These are phyloP conservation scores for Colletotrichum lupini DNA, from an alignment of 2,329 filamentous ascomycete species.

Conservation along the genomic window DNA sequence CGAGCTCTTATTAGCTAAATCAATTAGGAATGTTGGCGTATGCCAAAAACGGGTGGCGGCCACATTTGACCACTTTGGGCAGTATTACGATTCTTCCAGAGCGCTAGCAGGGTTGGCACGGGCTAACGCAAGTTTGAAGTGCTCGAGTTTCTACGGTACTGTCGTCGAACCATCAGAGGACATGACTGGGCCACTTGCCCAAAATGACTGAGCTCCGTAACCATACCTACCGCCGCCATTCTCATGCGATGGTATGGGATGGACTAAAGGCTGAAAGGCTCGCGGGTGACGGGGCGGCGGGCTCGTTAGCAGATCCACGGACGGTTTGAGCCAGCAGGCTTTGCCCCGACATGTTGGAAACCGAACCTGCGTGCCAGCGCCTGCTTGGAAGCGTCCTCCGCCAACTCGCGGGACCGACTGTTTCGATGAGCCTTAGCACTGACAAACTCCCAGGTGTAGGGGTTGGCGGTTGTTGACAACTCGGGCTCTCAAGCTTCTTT, in stretches of 20 bases:
- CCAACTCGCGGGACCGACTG: conserved; percentile 4
- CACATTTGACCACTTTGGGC: too few relatives aligned
- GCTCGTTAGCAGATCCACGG: conserved; percentile 15
- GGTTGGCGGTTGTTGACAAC: background rate
- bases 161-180: background rate
- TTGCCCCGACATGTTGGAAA: conserved; percentile 26
- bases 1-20: too few relatives aligned
- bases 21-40: too few relatives aligned
- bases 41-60: too few relatives aligned
- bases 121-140: too few relatives aligned
- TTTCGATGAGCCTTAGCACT: conserved; percentile 1
- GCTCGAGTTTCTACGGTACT: background rate
- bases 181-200: background rate
- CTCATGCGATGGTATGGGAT: conserved; percentile 19
- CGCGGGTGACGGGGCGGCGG: background rate
- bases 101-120: too few relatives aligned
- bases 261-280: background rate
- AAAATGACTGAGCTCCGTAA: background rate
- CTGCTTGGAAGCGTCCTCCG: conserved; percentile 2
- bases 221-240: background rate
- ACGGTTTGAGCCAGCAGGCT: conserved; percentile 30
- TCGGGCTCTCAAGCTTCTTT: conserved; percentile 1
- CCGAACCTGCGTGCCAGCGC: conserved; percentile 10
- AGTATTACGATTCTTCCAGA: too few relatives aligned
- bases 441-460: background rate